Evolutionary conservation across 495 filamentous ascomycete genomes (phyloP).

Genomic region (Penicillium soppii): DNA sequence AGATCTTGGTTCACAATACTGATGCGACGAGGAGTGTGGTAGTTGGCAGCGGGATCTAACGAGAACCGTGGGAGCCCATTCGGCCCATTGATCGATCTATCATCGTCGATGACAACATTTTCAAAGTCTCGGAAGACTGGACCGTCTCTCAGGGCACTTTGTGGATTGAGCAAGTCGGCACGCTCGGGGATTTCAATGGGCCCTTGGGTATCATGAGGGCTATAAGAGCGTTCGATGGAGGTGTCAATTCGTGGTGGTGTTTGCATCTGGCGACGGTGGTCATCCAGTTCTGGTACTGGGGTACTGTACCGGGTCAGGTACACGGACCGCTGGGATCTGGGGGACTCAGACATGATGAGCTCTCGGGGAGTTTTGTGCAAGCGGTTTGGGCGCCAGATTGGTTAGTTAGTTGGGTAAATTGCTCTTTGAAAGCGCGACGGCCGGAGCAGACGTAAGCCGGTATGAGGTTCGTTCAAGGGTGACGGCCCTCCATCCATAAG

Average conservation of each 20-base stretch:
- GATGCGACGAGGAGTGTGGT: conserved; percentile 37
- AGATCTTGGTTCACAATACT: conserved; percentile 46
- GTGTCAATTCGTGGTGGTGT: conserved; percentile 64
- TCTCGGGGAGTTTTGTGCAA: conserved; percentile 3
- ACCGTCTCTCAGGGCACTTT: conserved; percentile 47
- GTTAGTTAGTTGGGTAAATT: conserved; percentile 3
- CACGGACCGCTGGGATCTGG: conserved; percentile 57
- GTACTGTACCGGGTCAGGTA: conserved; percentile 65
- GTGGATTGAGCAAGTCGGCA: conserved; percentile 49
- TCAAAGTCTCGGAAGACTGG: conserved; percentile 71
- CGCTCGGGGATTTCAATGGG: conserved; percentile 34
- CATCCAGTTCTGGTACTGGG: conserved; percentile 86
- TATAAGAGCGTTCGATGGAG: conserved; percentile 32
- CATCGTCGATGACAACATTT: conserved; percentile 81
- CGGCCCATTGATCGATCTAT: conserved; percentile 47
- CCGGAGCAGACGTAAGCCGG: conserved; percentile 31
- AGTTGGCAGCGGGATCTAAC: conserved; percentile 36
- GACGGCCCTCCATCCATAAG: conserved; percentile 43
- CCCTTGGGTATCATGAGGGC: conserved; percentile 39
- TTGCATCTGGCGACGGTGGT: conserved; percentile 79
- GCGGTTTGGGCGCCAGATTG: conserved; percentile 22
- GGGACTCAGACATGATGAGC: conserved; percentile 60
- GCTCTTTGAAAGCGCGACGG: conserved; percentile 23
- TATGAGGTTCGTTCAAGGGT: conserved; percentile 34
- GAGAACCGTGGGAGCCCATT: conserved; percentile 42